Evolutionary conservation across 306 rosid species (phyloP).

Genomic region (Ziziphus jujuba): DNA sequence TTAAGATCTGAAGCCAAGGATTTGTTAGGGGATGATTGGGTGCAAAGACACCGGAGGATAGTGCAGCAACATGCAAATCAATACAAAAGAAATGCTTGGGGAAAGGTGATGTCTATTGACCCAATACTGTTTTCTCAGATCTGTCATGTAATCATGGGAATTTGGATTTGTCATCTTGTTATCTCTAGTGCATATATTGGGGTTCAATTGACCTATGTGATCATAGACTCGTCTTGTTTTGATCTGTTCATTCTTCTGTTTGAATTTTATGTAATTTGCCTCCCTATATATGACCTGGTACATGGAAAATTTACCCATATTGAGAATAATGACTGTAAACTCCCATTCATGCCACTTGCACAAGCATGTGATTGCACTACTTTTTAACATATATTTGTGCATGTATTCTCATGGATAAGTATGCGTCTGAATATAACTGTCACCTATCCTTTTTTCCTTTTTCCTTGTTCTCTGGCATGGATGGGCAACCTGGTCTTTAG

Average conservation of each 20-base stretch:
- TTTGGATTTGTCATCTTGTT: not conserved
- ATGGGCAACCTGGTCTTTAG: too few species aligned
- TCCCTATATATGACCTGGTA: not conserved
- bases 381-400: not conserved
- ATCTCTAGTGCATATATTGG: not conserved
- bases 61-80: conserved; percentile 99
- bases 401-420: not conserved
- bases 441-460: not conserved
- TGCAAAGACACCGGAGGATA: conserved; percentile 82
- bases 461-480: not conserved
- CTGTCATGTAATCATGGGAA: too few species aligned
- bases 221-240: not conserved
- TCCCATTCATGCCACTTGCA: not conserved
- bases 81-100: conserved; percentile 92
- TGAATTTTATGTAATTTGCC: not conserved
- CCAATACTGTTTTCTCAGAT: not conserved
- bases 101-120: conserved; percentile 58
- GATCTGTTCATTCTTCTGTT: not conserved
- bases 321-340: not conserved
- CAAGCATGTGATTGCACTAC: not conserved
- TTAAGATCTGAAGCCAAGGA: conserved; percentile 97
- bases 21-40: conserved; percentile 99
- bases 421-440: not conserved
- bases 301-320: not conserved
- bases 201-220: not conserved